A percentile compares a stretch with the other conserved stretches of the same genome.
Conservation (phyloP, 2,329 filamentous ascomycete genomes). For the Mycocentrospora acerina region DNA sequence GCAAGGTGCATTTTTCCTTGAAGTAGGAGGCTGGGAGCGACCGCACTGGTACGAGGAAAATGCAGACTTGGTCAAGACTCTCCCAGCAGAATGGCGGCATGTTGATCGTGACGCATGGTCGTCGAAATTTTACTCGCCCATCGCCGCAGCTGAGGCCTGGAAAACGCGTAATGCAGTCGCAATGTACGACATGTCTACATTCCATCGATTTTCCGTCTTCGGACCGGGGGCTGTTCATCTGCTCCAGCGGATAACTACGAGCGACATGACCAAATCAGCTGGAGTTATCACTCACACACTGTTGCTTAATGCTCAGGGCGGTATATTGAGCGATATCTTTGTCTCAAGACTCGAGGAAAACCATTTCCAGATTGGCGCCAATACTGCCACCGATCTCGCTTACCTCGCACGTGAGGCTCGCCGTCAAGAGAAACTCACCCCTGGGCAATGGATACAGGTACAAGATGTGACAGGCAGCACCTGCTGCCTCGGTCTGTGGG, state of each 20-base stretch:
- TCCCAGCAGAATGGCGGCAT: constrained; percentile 59
- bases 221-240: constrained; percentile 60
- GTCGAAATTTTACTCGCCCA: constrained; percentile 57
- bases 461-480: constrained; percentile 62
- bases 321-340: constrained; percentile 60
- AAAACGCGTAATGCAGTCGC: constrained; percentile 64
- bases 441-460: constrained; percentile 52
- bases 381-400: constrained; percentile 56
- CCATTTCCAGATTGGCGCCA: constrained; percentile 59
- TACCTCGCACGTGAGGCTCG: constrained; percentile 59
- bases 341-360: constrained; percentile 55
- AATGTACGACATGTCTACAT: constrained; percentile 64
- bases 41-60: constrained; percentile 65
- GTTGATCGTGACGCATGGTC: constrained; percentile 62
- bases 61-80: constrained; percentile 50
- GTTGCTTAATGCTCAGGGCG: constrained; percentile 55
- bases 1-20: constrained; percentile 61
- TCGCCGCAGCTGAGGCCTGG: constrained; percentile 63
- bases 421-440: constrained; percentile 45
- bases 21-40: constrained; percentile 62
- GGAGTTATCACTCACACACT: constrained; percentile 60
- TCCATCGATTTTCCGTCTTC: constrained; percentile 59
- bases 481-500: constrained; percentile 65
- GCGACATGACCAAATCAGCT: constrained; percentile 50
- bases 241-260: constrained; percentile 56